Evolutionary conservation across 176 grass and related monocot genomes (phyloP).

Genomic region (Triticum urartu): DNA sequence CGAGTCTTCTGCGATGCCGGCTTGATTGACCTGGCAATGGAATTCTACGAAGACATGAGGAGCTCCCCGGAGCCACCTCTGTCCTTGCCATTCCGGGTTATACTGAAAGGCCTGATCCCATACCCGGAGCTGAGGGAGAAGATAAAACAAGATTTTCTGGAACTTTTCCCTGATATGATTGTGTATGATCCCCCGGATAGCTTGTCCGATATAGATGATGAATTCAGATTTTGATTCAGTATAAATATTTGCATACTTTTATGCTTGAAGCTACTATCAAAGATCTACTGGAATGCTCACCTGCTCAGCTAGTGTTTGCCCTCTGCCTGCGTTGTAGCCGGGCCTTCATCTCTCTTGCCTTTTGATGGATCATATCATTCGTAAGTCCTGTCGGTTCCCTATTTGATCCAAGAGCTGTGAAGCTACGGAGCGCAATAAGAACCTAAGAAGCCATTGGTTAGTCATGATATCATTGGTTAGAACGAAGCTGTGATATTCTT

Average conservation of each 20-base stretch:
- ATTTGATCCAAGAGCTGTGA: not conserved
- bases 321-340: not conserved
- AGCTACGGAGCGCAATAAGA: not conserved
- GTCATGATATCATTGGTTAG: not conserved
- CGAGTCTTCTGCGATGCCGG: constrained; percentile 63
- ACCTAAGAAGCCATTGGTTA: not conserved
- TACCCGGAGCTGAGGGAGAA: constrained; percentile 81
- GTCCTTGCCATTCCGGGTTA: constrained; percentile 82
- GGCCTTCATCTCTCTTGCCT: not conserved
- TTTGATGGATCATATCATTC: not conserved
- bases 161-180: constrained; percentile 82
- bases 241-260: not conserved
- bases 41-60: constrained; percentile 87
- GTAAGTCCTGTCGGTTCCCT: not conserved
- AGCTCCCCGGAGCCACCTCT: constrained; percentile 67
- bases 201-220: constrained; percentile 45
- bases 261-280: not conserved
- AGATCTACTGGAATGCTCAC: not conserved
- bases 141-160: constrained; percentile 85
- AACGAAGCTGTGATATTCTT: not conserved
- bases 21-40: constrained; percentile 70
- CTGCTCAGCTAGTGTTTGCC: not conserved
- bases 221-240: constrained; percentile 46
- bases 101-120: constrained; percentile 76
- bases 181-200: constrained; percentile 83